Evolutionary conservation across 306 rosid species (phyloP).

Genomic region (Trichosanthes cucumerina): DNA sequence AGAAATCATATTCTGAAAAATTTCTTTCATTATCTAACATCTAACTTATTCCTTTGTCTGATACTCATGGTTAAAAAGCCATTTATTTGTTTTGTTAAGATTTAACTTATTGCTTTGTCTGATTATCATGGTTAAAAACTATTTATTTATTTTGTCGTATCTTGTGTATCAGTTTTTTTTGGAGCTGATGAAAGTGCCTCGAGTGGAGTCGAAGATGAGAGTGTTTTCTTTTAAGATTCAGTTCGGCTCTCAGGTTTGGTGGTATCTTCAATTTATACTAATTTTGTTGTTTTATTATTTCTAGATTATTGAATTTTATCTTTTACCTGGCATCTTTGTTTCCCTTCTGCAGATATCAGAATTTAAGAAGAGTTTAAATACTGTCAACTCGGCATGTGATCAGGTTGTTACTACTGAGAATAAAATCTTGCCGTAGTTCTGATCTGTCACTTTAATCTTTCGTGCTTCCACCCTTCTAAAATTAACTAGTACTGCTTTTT

Average conservation of each 20-base stretch:
- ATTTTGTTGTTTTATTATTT: slow-evolving; percentile 4
- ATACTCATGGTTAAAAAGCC: background rate
- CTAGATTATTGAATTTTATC: slow-evolving; percentile 13
- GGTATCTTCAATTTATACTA: slow-evolving; percentile 18
- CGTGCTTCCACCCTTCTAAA: slow-evolving; percentile 15
- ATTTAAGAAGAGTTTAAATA: slow-evolving; percentile 66
- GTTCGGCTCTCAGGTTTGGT: slow-evolving; percentile 82
- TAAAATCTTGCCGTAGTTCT: slow-evolving; percentile 11
- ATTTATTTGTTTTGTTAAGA: slow-evolving; percentile 12
- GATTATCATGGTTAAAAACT: background rate
- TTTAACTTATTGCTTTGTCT: background rate
- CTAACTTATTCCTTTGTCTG: background rate
- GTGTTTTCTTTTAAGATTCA: slow-evolving; percentile 94
- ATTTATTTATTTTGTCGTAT: slow-evolving; percentile 15
- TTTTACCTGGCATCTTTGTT: slow-evolving; percentile 4
- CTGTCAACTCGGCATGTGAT: slow-evolving; percentile 77
- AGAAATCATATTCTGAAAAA: background rate
- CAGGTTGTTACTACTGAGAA: slow-evolving; percentile 46
- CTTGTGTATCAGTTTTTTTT: slow-evolving; percentile 59
- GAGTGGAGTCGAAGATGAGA: slow-evolving; percentile 94
- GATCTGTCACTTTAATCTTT: slow-evolving; percentile 17
- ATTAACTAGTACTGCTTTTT: slow-evolving; percentile 13
- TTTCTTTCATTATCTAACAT: background rate
- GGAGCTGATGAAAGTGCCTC: slow-evolving; percentile 97
- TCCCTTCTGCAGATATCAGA: slow-evolving; percentile 51